A percentile compares a stretch with the other conserved stretches of the same genome.
These are phyloP conservation scores for Trypanosoma grayi DNA, from an alignment of 208 protist genomes.

Conservation along the genomic window DNA sequence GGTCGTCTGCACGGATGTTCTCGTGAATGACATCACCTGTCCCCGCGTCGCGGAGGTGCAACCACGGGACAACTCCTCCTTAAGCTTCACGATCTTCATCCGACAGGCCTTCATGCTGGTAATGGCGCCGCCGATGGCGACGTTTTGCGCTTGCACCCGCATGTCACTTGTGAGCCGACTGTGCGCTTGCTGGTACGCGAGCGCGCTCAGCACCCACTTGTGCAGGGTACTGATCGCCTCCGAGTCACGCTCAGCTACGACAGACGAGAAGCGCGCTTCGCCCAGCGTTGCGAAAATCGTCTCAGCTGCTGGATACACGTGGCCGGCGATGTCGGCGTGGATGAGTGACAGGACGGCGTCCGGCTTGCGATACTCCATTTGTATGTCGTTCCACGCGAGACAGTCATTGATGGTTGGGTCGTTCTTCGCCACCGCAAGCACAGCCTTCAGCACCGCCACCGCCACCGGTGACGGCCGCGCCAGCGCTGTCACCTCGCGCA, in stretches of 20 bases:
- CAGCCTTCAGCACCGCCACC: constrained; percentile 57
- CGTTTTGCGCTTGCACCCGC: constrained; percentile 62
- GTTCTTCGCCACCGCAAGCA: constrained; percentile 45
- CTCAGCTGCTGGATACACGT: constrained; percentile 38
- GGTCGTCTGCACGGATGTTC: constrained; percentile 45
- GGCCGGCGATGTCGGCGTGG: constrained; percentile 45
- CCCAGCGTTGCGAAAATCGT: constrained; percentile 27
- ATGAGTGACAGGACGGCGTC: constrained; percentile 32
- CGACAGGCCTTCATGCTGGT: constrained; percentile 60
- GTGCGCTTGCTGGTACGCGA: constrained; percentile 70
- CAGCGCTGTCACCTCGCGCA: constrained; percentile 54
- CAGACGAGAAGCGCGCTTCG: constrained; percentile 38
- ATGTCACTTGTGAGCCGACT: constrained; percentile 45
- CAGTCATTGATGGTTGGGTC: constrained; percentile 59
- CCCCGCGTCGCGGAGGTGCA: constrained; percentile 27
- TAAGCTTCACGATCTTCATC: constrained; percentile 59
- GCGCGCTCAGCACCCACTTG: constrained; percentile 51
- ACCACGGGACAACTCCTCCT: constrained; percentile 39
- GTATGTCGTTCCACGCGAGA: constrained; percentile 61
- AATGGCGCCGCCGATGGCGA: constrained; percentile 49
- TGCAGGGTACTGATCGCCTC: constrained; percentile 43
- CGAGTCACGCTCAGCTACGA: constrained; percentile 39
- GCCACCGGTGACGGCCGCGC: constrained; percentile 46
- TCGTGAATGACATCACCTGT: constrained; percentile 59
- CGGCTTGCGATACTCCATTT: constrained; percentile 50